Percentiles rank a stretch among this genome's conserved stretches.
Conservation (phyloP, 2,329 filamentous ascomycete species). For the Monosporascus cannonballus region DNA sequence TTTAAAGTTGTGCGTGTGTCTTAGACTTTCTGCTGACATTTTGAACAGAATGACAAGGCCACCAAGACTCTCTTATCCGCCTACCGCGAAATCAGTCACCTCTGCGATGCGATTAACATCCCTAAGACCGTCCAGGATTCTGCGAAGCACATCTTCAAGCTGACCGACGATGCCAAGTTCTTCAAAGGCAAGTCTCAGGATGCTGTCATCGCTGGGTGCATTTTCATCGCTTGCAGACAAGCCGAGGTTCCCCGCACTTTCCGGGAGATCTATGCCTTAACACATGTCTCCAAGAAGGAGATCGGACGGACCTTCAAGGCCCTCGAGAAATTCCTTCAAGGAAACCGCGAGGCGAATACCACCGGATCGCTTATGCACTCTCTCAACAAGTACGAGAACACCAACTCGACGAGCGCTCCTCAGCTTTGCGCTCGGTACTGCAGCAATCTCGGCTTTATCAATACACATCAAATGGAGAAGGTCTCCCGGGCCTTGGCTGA, state of each 20-base stretch:
- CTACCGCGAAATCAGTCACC: constrained; percentile 81
- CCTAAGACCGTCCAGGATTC: constrained; percentile 77
- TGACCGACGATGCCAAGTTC: constrained; percentile 84
- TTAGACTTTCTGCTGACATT: neutral
- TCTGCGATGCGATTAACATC: constrained; percentile 81
- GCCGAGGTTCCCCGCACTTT: constrained; percentile 84
- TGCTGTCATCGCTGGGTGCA: constrained; percentile 88
- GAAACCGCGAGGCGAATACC: constrained; percentile 59
- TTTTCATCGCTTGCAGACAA: constrained; percentile 95
- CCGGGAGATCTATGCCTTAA: constrained; percentile 88
- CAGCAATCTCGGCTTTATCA: constrained; percentile 69
- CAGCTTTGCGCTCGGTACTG: constrained; percentile 89
- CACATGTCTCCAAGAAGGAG: constrained; percentile 93
- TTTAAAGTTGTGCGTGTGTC: neutral
- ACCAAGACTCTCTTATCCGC: constrained; percentile 77
- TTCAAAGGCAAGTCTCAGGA: constrained; percentile 96
- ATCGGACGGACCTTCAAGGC: constrained; percentile 94
- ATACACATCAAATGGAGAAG: constrained; percentile 67
- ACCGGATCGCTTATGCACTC: constrained; percentile 44
- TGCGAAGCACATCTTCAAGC: constrained; percentile 92
- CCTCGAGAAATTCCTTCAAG: constrained; percentile 80
- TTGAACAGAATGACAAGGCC: constrained; percentile 61
- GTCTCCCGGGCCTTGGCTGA: constrained; percentile 74
- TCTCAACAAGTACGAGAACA: constrained; percentile 66
- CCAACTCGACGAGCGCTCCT: constrained; percentile 70